These are phyloP conservation scores for Ustilago nuda DNA, from an alignment of 1,284 basidiomycete genomes.

Conservation along the genomic window DNA sequence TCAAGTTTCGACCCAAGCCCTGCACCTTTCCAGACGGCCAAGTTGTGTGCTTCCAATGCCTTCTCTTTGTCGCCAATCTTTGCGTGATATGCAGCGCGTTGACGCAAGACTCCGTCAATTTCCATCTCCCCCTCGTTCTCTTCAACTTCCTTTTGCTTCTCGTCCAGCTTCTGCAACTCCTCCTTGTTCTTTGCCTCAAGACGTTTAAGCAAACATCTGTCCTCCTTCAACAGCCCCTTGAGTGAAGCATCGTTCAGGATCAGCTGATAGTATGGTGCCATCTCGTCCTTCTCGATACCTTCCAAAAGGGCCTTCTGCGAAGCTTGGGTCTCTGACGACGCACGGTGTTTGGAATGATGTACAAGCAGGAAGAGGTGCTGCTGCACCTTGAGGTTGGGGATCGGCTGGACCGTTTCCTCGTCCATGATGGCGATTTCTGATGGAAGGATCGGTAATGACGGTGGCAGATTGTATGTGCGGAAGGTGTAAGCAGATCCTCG, in stretches of 20 bases:
- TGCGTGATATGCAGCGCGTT: constrained; percentile 87
- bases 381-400: constrained; percentile 66
- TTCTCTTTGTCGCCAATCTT: constrained; percentile 85
- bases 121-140: constrained; percentile 94
- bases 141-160: constrained; percentile 84
- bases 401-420: constrained; percentile 64
- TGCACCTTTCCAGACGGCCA: constrained; percentile 90
- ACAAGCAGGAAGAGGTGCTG: constrained; percentile 65
- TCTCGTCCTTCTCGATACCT: constrained; percentile 81
- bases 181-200: constrained; percentile 82
- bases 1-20: constrained; percentile 94
- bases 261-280: constrained; percentile 66
- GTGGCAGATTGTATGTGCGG: background rate
- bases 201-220: constrained; percentile 76
- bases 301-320: constrained; percentile 78
- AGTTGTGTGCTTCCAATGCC: constrained; percentile 79
- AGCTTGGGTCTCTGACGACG: constrained; percentile 68
- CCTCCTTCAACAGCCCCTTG: constrained; percentile 69
- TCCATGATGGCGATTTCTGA: constrained; percentile 46
- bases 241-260: constrained; percentile 65
- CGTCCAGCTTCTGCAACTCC: constrained; percentile 82
- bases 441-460: background rate
- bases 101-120: constrained; percentile 85
- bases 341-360: constrained; percentile 43
- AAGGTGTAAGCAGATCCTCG: background rate